phyloP scores from a whole-genome alignment of 108 stramenopile genomes.

The Ochromonas danica region DNA sequence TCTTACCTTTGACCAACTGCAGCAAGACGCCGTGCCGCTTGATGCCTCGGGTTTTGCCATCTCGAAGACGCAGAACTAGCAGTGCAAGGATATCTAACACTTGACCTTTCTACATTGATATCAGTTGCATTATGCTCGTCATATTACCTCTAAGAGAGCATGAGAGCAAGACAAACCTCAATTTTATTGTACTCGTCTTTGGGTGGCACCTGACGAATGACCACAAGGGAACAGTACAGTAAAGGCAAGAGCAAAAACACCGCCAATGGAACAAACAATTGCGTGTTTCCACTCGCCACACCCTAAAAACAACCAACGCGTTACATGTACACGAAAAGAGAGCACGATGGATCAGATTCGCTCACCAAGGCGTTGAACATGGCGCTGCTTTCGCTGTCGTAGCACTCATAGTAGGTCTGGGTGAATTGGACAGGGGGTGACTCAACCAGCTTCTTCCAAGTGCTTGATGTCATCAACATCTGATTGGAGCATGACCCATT shows the following conservation, averaged over 20 bases:
- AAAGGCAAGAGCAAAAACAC: background rate
- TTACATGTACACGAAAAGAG: background rate
- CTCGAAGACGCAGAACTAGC: background rate
- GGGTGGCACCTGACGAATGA: constrained; percentile 3
- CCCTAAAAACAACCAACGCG: background rate
- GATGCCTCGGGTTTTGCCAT: constrained; percentile 10
- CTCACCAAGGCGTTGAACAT: background rate
- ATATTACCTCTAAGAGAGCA: no score
- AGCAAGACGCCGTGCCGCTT: background rate
- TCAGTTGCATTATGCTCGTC: background rate
- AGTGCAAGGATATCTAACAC: background rate
- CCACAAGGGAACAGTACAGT: background rate
- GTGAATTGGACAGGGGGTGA: background rate
- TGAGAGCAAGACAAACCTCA: no score
- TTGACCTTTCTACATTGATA: background rate
- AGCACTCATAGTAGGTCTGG: background rate
- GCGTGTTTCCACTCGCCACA: constrained; percentile 4
- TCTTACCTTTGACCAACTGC: background rate
- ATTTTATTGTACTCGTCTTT: background rate
- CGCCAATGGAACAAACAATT: background rate
- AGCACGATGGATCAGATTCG: background rate
- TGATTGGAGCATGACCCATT: background rate
- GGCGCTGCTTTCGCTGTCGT: background rate
- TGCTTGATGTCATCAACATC: background rate
- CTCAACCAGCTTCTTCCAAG: background rate